Conservation (phyloP, 2,329 filamentous ascomycete species). For the Talaromyces islandicus region DNA sequence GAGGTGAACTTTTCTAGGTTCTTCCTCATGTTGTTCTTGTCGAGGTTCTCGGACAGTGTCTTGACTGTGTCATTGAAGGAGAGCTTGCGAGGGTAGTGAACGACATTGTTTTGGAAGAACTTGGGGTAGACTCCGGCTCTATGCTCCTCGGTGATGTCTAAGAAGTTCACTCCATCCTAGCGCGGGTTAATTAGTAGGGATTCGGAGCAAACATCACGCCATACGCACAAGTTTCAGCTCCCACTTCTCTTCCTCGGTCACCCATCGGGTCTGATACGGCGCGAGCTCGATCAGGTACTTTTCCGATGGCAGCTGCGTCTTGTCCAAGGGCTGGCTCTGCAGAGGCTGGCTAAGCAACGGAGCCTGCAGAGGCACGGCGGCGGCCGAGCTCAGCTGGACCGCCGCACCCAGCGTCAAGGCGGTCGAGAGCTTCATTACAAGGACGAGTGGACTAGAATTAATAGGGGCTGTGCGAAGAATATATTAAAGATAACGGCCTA, state of each 20-base stretch:
- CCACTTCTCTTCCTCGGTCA: slow-evolving; percentile 96
- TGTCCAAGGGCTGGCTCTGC: not conserved
- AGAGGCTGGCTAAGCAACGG: slow-evolving; percentile 2
- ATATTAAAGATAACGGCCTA: not conserved
- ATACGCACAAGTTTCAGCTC: slow-evolving; percentile 65
- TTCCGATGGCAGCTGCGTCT: slow-evolving; percentile 31
- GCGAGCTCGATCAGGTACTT: slow-evolving; percentile 74
- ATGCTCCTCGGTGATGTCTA: slow-evolving; percentile 74
- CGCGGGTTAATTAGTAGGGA: not conserved
- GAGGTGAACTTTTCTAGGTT: slow-evolving; percentile 67
- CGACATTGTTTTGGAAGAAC: slow-evolving; percentile 32
- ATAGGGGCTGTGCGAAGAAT: not conserved
- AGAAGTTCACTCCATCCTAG: slow-evolving; percentile 79
- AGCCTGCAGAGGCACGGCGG: slow-evolving; percentile 3
- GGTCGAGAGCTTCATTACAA: slow-evolving; percentile 5
- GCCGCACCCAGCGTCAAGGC: slow-evolving; percentile 8
- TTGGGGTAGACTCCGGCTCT: slow-evolving; percentile 57
- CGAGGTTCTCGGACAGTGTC: slow-evolving; percentile 62
- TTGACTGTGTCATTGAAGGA: slow-evolving; percentile 60
- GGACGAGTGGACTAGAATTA: not conserved
- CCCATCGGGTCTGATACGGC: slow-evolving; percentile 78
- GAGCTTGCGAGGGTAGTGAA: slow-evolving; percentile 63
- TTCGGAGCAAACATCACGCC: not conserved
- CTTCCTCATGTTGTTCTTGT: slow-evolving; percentile 67
- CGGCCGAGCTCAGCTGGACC: slow-evolving; percentile 6